Percentiles rank a stretch among this genome's conserved stretches.
phyloP scores from a whole-genome alignment of 1,139 yeast genomes.

The Taphrina confusa region DNA sequence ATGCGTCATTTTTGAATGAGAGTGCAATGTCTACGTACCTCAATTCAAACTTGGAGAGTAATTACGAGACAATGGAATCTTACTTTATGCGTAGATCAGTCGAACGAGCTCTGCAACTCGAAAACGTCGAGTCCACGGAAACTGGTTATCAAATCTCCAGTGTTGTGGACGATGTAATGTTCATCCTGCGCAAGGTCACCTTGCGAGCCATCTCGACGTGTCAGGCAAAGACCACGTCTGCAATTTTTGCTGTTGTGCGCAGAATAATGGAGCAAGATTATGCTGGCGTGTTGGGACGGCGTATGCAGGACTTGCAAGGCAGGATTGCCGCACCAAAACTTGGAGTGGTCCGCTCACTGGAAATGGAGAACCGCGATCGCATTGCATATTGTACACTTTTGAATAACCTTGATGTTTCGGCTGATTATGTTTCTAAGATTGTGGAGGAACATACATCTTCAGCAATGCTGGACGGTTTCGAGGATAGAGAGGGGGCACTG shows the following conservation, averaged over 20 bases:
- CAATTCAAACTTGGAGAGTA: slow-evolving; percentile 55
- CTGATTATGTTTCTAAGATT: slow-evolving; percentile 35
- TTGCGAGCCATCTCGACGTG: slow-evolving; percentile 42
- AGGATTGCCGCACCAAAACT: slow-evolving; percentile 32
- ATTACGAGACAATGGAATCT: slow-evolving; percentile 63
- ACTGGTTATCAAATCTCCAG: slow-evolving; percentile 68
- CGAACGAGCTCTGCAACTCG: slow-evolving; percentile 77
- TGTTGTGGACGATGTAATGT: slow-evolving; percentile 78
- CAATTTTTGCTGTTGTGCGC: slow-evolving; percentile 37
- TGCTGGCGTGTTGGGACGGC: slow-evolving; percentile 40
- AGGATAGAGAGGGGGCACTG: slow-evolving; percentile 5
- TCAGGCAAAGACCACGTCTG: slow-evolving; percentile 30
- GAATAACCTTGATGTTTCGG: slow-evolving; percentile 44
- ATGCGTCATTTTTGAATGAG: slow-evolving; percentile 45
- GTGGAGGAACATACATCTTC: slow-evolving; percentile 34
- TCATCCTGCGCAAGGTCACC: slow-evolving; percentile 68
- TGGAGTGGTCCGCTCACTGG: slow-evolving; percentile 32
- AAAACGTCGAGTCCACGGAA: slow-evolving; percentile 63
- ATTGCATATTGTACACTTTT: slow-evolving; percentile 46
- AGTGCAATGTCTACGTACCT: slow-evolving; percentile 4
- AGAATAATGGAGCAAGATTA: slow-evolving; percentile 38
- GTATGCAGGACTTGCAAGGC: slow-evolving; percentile 39
- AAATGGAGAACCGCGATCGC: slow-evolving; percentile 33
- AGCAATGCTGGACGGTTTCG: slow-evolving; percentile 2
- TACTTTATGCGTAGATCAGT: slow-evolving; percentile 76